Conservation (phyloP, 208 protist species). For the Zelonia costaricensis region DNA sequence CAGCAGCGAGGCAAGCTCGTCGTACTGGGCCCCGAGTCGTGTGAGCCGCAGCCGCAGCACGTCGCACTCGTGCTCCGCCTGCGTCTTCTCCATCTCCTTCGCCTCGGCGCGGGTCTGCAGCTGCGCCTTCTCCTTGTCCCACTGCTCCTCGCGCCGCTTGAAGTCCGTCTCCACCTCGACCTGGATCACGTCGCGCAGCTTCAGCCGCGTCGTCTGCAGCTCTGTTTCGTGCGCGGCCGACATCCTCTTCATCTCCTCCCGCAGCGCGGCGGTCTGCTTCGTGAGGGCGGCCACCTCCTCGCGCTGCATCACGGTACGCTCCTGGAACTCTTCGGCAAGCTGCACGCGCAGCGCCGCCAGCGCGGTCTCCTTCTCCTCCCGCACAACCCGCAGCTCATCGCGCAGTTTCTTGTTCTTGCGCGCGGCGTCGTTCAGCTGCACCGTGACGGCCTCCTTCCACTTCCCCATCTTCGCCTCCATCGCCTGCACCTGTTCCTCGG, state of each 20-base stretch:
- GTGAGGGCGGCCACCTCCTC: slow-evolving; percentile 53
- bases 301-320: slow-evolving; percentile 55
- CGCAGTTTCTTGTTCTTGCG: slow-evolving; percentile 75
- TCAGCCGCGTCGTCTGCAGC: slow-evolving; percentile 20
- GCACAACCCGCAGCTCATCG: slow-evolving; percentile 48
- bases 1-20: slow-evolving; percentile 27
- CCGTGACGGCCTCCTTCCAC: slow-evolving; percentile 66
- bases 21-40: slow-evolving; percentile 24
- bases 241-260: slow-evolving; percentile 45
- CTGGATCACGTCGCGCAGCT: slow-evolving; percentile 26
- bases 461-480: slow-evolving; percentile 47
- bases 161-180: slow-evolving; percentile 23
- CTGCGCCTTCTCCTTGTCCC: slow-evolving; percentile 30
- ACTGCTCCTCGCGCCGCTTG: slow-evolving; percentile 26
- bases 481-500: slow-evolving; percentile 42
- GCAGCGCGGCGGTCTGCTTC: slow-evolving; percentile 26
- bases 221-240: slow-evolving; percentile 47
- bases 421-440: slow-evolving; percentile 61
- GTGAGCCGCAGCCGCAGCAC: slow-evolving; percentile 19
- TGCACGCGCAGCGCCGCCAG: slow-evolving; percentile 53
- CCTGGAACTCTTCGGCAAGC: slow-evolving; percentile 69
- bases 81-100: slow-evolving; percentile 34
- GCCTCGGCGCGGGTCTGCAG: slow-evolving; percentile 26
- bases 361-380: slow-evolving; percentile 28
- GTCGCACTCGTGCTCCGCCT: slow-evolving; percentile 28